Conservation (phyloP, 2,329 filamentous ascomycete genomes). For the Sclerotinia trifoliorum region DNA sequence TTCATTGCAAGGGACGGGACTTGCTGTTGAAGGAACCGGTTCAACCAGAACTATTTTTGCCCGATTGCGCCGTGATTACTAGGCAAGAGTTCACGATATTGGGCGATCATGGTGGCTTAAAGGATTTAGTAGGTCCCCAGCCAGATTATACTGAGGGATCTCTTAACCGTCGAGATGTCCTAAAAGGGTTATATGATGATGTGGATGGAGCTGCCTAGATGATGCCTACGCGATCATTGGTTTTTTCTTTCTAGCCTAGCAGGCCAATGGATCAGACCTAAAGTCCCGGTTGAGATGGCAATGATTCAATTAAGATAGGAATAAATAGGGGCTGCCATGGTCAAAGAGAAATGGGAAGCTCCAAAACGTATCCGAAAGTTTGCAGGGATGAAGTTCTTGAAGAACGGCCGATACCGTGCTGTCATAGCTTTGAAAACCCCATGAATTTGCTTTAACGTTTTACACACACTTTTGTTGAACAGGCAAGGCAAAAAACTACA, state of each 20-base stretch:
- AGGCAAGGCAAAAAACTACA: neutral
- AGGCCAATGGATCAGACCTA: neutral
- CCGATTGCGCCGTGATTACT: neutral
- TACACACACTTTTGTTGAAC: neutral
- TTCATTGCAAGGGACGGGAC: neutral
- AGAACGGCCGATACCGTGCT: fast-evolving
- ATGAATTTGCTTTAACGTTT: neutral
- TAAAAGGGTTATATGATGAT: neutral
- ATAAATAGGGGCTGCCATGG: neutral
- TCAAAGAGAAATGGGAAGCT: neutral
- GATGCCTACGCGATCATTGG: neutral
- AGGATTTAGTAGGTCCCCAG: neutral
- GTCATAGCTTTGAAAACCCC: neutral
- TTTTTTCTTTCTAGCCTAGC: neutral
- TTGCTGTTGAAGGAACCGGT: neutral
- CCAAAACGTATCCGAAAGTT: neutral
- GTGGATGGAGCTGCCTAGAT: neutral
- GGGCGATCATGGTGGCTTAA: neutral
- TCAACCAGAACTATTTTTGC: neutral
- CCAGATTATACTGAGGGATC: neutral
- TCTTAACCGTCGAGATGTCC: neutral
- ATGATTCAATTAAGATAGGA: neutral
- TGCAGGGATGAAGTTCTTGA: neutral
- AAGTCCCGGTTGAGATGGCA: neutral
- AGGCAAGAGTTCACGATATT: neutral